phyloP scores from a whole-genome alignment of 73 alveolate species.

The Blepharisma stoltei region DNA sequence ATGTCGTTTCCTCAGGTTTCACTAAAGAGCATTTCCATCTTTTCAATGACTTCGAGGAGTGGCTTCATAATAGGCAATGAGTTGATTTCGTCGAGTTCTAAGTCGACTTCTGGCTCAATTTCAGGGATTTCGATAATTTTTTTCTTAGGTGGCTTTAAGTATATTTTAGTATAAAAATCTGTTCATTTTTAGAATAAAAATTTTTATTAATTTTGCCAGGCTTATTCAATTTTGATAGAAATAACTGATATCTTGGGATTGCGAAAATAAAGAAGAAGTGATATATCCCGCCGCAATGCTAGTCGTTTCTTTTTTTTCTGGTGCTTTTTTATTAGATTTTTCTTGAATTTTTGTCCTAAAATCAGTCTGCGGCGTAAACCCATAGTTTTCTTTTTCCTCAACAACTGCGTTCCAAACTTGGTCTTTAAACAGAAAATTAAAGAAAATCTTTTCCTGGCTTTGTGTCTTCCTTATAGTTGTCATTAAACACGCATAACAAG shows the following conservation, averaged over 20 bases:
- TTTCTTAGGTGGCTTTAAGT: conserved; percentile 26
- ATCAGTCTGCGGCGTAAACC: conserved; percentile 25
- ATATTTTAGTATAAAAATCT: no score
- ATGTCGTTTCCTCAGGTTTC: conserved; percentile 57
- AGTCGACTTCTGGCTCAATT: conserved; percentile 35
- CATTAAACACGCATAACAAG: conserved; percentile 78
- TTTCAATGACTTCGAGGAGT: conserved; percentile 66
- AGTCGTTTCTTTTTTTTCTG: background rate
- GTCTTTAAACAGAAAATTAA: conserved; percentile 73
- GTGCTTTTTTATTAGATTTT: conserved; percentile 19
- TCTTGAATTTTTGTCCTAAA: conserved; percentile 10
- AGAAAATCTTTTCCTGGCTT: conserved; percentile 86
- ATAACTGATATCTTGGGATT: background rate
- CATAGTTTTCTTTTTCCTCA: conserved; percentile 23
- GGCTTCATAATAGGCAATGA: conserved; percentile 88
- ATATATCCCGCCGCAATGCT: background rate
- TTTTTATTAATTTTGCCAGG: no score
- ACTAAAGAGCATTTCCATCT: conserved; percentile 65
- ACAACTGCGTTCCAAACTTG: conserved; percentile 55
- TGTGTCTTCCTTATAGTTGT: conserved; percentile 84
- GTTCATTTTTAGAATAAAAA: no score
- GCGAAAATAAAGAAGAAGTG: conserved; percentile 16
- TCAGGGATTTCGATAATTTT: conserved; percentile 25
- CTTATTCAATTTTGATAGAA: no score
- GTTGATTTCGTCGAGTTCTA: conserved; percentile 83